Conservation (phyloP, 352 stramenopile species). For the Globisporangium yorkense region DNA sequence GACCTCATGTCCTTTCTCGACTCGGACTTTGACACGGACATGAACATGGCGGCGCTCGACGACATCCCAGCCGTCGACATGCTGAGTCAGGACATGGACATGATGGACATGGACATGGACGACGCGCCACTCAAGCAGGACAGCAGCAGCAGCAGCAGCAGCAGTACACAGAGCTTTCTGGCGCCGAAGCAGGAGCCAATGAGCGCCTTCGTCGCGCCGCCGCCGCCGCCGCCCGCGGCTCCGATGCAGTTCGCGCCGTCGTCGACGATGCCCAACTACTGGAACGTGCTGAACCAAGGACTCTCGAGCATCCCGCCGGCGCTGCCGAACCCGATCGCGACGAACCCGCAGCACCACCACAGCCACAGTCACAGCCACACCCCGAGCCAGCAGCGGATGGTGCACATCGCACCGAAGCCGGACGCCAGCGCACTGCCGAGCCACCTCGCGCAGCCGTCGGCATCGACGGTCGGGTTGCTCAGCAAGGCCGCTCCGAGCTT, state of each 20-base stretch:
- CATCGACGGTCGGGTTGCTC: background rate
- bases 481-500: background rate
- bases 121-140: slow-evolving; percentile 8
- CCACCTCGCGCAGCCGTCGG: slow-evolving; percentile 8
- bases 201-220: background rate
- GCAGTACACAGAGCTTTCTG: background rate
- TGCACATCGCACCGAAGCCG: slow-evolving; percentile 76
- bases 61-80: slow-evolving; percentile 18
- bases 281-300: slow-evolving; percentile 79
- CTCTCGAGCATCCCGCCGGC: slow-evolving; percentile 22
- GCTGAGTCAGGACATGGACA: slow-evolving; percentile 17
- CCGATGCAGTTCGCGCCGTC: slow-evolving; percentile 52
- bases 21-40: slow-evolving; percentile 53
- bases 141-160: slow-evolving; percentile 10
- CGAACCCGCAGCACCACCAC: slow-evolving; percentile 5
- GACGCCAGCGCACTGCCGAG: slow-evolving; percentile 22
- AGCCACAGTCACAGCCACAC: slow-evolving; percentile 8
- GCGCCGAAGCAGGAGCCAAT: slow-evolving; percentile 9
- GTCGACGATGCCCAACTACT: slow-evolving; percentile 81
- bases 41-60: slow-evolving; percentile 60
- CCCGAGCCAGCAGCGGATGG: slow-evolving; percentile 36
- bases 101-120: slow-evolving; percentile 28
- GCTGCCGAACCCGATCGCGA: slow-evolving; percentile 5
- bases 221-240: slow-evolving; percentile 2
- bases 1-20: slow-evolving; percentile 50